Evolutionary conservation across 2,329 filamentous ascomycete genomes (phyloP), one percentile per base, ranked within the genome.

Genomic region (Chrysoporthe deuterocubensis): DNA sequence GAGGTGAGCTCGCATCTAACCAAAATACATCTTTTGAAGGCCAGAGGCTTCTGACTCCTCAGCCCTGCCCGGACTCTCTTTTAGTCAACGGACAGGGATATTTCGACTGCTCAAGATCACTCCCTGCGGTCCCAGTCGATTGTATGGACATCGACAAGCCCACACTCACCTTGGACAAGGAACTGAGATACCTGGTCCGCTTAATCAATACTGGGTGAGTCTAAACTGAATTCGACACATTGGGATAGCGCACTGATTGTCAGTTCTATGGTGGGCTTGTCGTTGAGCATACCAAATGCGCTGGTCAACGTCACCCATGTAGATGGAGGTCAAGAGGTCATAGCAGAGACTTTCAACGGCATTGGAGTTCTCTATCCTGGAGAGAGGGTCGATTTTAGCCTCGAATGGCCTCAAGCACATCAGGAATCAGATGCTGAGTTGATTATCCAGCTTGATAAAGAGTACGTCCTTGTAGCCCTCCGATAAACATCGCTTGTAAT

Each of bases 31-130:
- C 26, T 26, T 26, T 26, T 26, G 2, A 26, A 26, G 26, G 26
- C 5, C 44, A 11, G 5, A 59, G 37, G 42, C 2, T 11, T 32
- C 14, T 50, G 4, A 54, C 37, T 11, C 48, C 26, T 26, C 65
- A 84, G 81, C 83, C 83, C 3, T 80, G 81, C 9, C 83, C 83
- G 1, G 81, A 84, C 64, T 83, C 81, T 0, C 69, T 85, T 1
- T 70, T 85, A 0, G 72, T 85, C 40, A 85, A 85, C 69, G 83
- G 82, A 26, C 72, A 71, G 4, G 83, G 83, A 1, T 69, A 71
- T 7, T 85, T 83, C 65, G 73, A 80, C 32, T 85, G 83, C 70
- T 78, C 78, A 0, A 80, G 79, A 78, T 81, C 81, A 18, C 77
- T 82, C 0, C 79, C 80, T 62, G 80, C 80, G 21, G 74, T 78